These are phyloP conservation scores for Azolla pinnata DNA, from an alignment of 75 land plant species.

Conservation along the genomic window DNA sequence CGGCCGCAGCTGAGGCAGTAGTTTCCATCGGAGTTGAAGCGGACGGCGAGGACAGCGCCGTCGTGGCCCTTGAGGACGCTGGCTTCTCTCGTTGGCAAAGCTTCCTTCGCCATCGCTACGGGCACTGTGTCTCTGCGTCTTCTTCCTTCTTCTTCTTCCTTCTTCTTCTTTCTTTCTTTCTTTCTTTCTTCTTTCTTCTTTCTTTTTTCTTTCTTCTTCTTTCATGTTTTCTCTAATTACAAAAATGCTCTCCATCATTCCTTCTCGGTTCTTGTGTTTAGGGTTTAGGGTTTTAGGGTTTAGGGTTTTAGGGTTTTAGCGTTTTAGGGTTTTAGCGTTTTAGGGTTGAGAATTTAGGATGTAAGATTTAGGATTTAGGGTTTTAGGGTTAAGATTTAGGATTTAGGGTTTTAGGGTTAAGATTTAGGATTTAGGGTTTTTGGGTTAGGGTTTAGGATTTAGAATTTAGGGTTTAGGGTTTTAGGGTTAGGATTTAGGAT, in stretches of 20 bases:
- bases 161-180: background rate
- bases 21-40: constrained; percentile 88
- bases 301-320: too few species aligned
- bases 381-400: too few species aligned
- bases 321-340: too few species aligned
- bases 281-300: too few species aligned
- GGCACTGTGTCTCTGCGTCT: background rate
- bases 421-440: too few species aligned
- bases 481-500: too few species aligned
- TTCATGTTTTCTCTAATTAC: background rate
- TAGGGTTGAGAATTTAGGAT: too few species aligned
- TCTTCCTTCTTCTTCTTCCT: background rate
- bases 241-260: background rate
- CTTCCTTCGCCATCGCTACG: background rate
- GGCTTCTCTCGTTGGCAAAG: constrained; percentile 63
- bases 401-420: too few species aligned
- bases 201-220: background rate
- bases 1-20: constrained; percentile 95
- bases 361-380: too few species aligned
- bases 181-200: background rate
- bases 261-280: background rate
- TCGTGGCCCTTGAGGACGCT: constrained; percentile 78
- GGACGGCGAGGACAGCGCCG: constrained; percentile 85
- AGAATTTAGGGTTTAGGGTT: too few species aligned
- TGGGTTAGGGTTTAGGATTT: too few species aligned